Percentiles rank a stretch among this genome's conserved stretches.
Evolutionary conservation across 306 rosid species (phyloP).

Genomic region (Cicer arietinum): DNA sequence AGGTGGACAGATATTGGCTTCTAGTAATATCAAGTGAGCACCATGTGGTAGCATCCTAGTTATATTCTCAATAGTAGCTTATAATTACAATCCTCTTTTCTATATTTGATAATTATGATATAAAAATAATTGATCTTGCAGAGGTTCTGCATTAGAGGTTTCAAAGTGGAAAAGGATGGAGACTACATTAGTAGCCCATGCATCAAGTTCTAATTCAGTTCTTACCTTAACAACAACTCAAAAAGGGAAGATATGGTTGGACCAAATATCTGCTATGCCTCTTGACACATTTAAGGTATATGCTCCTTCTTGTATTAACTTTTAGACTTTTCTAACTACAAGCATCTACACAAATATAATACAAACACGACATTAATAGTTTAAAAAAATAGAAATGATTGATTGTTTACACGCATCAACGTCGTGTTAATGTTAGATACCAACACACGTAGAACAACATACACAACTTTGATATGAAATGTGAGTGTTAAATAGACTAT

Average conservation of each 20-base stretch:
- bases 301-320: neutral
- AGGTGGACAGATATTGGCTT: slow-evolving; percentile 58
- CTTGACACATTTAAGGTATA: slow-evolving; percentile 45
- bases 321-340: neutral
- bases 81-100: neutral
- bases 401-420: too few relatives aligned
- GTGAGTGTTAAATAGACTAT: neutral
- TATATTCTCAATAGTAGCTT: neutral
- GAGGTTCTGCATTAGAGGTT: slow-evolving; percentile 52
- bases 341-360: neutral
- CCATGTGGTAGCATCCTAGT: neutral
- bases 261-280: slow-evolving; percentile 58
- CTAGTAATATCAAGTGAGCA: slow-evolving; percentile 58
- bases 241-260: slow-evolving; percentile 50
- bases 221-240: slow-evolving; percentile 46
- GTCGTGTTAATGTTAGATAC: neutral
- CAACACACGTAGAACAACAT: too few relatives aligned
- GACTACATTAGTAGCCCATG: slow-evolving; percentile 20
- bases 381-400: too few relatives aligned
- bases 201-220: slow-evolving; percentile 33
- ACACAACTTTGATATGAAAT: too few relatives aligned
- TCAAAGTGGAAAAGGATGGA: slow-evolving; percentile 46
- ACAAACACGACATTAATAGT: too few relatives aligned
- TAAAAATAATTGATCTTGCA: slow-evolving; percentile 42
- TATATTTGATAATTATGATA: neutral